Conservation (phyloP, 768 basidiomycete genomes). For the Xerocomellus amylosporus region DNA sequence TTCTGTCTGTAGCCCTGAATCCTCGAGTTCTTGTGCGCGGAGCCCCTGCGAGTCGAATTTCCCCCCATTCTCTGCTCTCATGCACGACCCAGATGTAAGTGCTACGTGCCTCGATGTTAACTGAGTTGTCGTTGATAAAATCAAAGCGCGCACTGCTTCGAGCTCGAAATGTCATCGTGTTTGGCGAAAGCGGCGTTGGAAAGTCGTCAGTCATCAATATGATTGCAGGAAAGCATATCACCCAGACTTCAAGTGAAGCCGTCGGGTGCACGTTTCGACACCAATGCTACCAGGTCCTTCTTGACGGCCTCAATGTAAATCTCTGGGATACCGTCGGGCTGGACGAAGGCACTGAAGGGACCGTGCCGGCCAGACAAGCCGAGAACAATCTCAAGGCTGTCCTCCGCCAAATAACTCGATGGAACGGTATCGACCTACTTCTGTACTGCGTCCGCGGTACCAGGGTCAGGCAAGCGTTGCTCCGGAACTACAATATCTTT, state of each 20-base stretch:
- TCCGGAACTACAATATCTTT: slow-evolving; percentile 32
- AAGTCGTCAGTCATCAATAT: slow-evolving; percentile 45
- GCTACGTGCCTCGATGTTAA: neutral
- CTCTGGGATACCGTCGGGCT: slow-evolving; percentile 36
- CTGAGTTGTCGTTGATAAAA: slow-evolving; percentile 1
- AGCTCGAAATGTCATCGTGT: slow-evolving; percentile 37
- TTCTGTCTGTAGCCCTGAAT: neutral
- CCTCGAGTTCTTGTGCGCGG: slow-evolving; percentile 1
- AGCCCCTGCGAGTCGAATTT: slow-evolving; percentile 12
- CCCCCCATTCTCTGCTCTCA: slow-evolving; percentile 3
- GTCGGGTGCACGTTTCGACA: slow-evolving; percentile 36
- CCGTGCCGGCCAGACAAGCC: slow-evolving; percentile 24
- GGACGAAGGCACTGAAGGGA: slow-evolving; percentile 31
- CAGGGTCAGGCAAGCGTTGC: slow-evolving; percentile 25
- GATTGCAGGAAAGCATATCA: slow-evolving; percentile 27
- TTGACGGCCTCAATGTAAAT: slow-evolving; percentile 19
- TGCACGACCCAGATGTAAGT: slow-evolving; percentile 13
- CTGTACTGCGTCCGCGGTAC: slow-evolving; percentile 37
- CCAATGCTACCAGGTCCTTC: slow-evolving; percentile 20
- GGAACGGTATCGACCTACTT: slow-evolving; percentile 31
- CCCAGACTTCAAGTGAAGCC: slow-evolving; percentile 30
- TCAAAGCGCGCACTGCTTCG: slow-evolving; percentile 5
- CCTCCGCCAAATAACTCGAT: slow-evolving; percentile 29
- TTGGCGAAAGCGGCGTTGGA: slow-evolving; percentile 40
- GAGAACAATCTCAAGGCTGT: slow-evolving; percentile 31